Percentiles rank a stretch among this genome's conserved stretches.
Conservation (phyloP, 2,329 filamentous ascomycete genomes). For the Ophiostoma himal-ulmi region DNA sequence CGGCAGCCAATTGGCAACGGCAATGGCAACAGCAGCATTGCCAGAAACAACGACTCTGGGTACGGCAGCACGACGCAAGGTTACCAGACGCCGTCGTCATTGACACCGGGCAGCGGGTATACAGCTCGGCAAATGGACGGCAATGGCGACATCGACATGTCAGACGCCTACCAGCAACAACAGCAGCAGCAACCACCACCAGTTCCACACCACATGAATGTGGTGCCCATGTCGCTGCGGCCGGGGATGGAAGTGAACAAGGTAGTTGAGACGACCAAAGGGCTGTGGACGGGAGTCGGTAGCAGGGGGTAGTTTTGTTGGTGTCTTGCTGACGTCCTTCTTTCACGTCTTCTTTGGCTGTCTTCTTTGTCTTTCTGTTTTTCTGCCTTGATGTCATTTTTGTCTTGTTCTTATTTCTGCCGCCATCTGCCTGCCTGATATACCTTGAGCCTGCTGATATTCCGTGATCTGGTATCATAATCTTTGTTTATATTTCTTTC, state of each 20-base stretch:
- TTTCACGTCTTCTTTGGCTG: background rate
- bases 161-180: background rate
- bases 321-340: background rate
- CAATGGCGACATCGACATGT: slow-evolving; percentile 9
- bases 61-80: slow-evolving; percentile 44
- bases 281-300: slow-evolving; percentile 48
- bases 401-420: background rate
- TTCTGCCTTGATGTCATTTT: background rate
- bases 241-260: slow-evolving; percentile 52
- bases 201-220: background rate
- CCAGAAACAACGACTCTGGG: slow-evolving; percentile 39
- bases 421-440: background rate
- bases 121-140: background rate
- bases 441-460: slow-evolving; percentile 1
- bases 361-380: slow-evolving; percentile 4
- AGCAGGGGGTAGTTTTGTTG: slow-evolving; percentile 26
- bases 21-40: background rate
- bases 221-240: slow-evolving; percentile 45
- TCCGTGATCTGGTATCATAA: slow-evolving; percentile 12
- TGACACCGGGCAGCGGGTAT: background rate
- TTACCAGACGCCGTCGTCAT: slow-evolving; percentile 26
- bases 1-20: slow-evolving; percentile 25
- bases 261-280: slow-evolving; percentile 58
- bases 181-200: background rate
- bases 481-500: background rate